phyloP scores from a whole-genome alignment of 129 eudicot genomes.

The Centella asiatica region DNA sequence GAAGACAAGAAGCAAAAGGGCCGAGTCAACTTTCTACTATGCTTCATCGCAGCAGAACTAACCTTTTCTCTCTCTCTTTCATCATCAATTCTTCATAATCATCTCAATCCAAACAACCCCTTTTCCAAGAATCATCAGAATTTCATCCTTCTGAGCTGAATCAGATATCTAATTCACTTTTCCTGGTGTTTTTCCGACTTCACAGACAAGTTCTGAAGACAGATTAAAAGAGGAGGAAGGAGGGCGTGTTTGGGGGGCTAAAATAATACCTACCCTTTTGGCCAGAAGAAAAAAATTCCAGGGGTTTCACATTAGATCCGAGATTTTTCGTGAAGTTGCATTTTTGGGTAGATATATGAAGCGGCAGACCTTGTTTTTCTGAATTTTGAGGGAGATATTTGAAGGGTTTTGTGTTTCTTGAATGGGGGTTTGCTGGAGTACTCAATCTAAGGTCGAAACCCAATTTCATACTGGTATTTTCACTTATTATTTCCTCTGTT shows the following conservation, averaged over 20 bases:
- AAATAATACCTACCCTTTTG: conserved; percentile 7
- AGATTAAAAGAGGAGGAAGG: not conserved
- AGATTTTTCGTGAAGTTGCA: conserved; percentile 11
- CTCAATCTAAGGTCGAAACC: conserved; percentile 54
- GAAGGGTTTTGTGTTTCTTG: conserved; percentile 16
- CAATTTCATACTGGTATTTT: conserved; percentile 35
- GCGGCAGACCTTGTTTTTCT: conserved; percentile 6
- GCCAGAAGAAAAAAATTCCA: not conserved
- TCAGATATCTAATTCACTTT: not conserved
- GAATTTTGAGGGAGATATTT: conserved; percentile 8
- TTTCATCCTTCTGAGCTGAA: not conserved
- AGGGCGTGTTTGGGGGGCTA: conserved; percentile 17
- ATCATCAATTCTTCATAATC: not conserved
- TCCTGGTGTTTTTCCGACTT: not conserved
- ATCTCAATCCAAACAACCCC: not conserved
- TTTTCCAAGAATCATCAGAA: not conserved
- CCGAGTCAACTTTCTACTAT: conserved; percentile 9
- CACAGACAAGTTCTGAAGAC: not conserved
- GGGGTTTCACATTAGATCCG: conserved; percentile 39
- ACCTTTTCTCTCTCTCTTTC: not conserved
- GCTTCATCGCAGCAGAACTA: not conserved
- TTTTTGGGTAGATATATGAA: conserved; percentile 5
- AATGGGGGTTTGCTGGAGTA: conserved; percentile 85
- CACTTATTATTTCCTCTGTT: not conserved
- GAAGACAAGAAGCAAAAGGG: not conserved